Conservation (phyloP, 2,329 filamentous ascomycete species). For the Ceratocystis colombiana region DNA sequence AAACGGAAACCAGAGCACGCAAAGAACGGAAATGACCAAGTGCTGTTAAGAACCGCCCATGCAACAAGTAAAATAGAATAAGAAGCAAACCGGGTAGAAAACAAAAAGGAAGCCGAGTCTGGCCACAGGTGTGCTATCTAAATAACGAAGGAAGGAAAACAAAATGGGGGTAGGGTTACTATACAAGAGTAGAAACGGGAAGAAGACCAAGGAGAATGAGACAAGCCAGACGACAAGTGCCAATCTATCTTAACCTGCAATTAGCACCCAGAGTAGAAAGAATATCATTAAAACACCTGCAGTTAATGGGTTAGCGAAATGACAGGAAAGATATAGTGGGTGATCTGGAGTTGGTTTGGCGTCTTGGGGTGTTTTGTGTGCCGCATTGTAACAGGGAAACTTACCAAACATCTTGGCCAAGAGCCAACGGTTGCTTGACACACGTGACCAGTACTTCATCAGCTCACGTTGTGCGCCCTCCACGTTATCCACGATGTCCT, state of each 20-base stretch:
- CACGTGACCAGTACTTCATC: constrained; percentile 91
- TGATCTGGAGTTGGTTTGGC: neutral
- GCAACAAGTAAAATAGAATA: neutral
- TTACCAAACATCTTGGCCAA: constrained; percentile 60
- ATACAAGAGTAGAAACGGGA: neutral
- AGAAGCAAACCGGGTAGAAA: neutral
- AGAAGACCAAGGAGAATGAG: neutral
- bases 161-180: neutral
- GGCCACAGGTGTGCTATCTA: constrained; percentile 1
- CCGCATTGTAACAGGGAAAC: neutral
- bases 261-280: constrained; percentile 65
- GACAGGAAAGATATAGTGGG: neutral
- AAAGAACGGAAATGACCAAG: constrained; percentile 5
- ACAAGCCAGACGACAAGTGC: neutral
- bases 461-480: constrained; percentile 88
- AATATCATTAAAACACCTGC: constrained; percentile 81
- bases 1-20: too few relatives aligned
- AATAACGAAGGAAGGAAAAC: neutral
- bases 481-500: constrained; percentile 98
- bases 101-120: neutral
- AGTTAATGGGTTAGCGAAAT: constrained; percentile 38
- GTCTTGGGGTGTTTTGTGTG: neutral
- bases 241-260: constrained; percentile 40
- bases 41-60: constrained; percentile 26
- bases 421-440: constrained; percentile 91